Base-by-base conservation (phyloP, 2,329 filamentous ascomycete species). In the Xylogone sp. region DNA sequence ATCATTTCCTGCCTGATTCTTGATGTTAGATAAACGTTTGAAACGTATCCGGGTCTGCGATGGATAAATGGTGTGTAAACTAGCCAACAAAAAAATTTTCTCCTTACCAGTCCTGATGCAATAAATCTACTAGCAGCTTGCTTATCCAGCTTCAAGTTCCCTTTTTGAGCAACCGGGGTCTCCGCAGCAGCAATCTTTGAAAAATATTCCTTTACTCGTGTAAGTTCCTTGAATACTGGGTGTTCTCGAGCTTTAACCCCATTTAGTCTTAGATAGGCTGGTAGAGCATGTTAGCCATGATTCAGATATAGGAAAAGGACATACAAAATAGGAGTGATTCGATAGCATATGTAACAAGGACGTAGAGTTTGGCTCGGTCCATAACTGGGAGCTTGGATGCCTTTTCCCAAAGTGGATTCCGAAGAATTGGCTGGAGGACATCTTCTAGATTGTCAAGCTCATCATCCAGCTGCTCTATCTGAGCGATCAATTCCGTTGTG, bases 281-380 rank as follows among this genome's bases (percentile, higher is more conserved):
- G 16, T 39, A 9, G 18, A 3, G 7, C 60, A 50, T 46, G 31
- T 55, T 52, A 63, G 53, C 49, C 18, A 21, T 39, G n/a, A 2
- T n/a, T 3, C 19, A 12, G 24, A n/a, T 13, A 18, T 24, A 3
- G n/a, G 39, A 42, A 24, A 42, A 16, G 13, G 12, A 65, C 82
- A 56, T 71, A 91, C 88, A 88, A 70, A 96, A 97, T 7, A 99
- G 74, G 9, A 96, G 75, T 0, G 92, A 95, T 65, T 97, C 93
- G 56, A 99, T 86, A 0, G 92, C 82, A 68, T 97, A 99, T 18
- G 90, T 87, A 48, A 86, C 78, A 19, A 96, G 77, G n/a, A 94
- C 86, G 66, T 95, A 90, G 53, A 97, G 83, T 72, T 97, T 97
- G 7, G 94, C 91, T 73, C 90, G 92, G 75, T 97, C 93, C 54